Conservation (phyloP, 441 rosid species). For the Pelargonium fulgidum region DNA sequence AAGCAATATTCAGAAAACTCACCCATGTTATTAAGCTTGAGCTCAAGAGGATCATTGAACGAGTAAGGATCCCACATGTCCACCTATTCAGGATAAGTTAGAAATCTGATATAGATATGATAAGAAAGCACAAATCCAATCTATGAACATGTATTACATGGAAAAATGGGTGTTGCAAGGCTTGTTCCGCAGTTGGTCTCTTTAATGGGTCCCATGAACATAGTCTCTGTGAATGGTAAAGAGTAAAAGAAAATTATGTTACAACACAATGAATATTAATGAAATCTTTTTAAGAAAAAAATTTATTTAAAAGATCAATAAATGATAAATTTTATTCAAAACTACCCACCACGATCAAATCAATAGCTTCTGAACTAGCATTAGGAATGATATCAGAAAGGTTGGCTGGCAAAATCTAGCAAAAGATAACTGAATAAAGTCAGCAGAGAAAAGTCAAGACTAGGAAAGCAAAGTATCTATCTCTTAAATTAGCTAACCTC, state of each 20-base stretch:
- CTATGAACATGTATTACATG: conserved; percentile 39
- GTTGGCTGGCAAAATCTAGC: conserved; percentile 50
- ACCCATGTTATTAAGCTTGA: conserved; percentile 70
- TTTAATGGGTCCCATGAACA: conserved; percentile 87
- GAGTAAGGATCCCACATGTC: conserved; percentile 57
- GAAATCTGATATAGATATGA: conserved; percentile 17
- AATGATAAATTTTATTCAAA: neutral
- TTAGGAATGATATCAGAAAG: conserved; percentile 60
- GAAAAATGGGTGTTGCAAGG: conserved; percentile 84
- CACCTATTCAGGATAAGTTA: conserved; percentile 40
- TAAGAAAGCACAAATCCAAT: conserved; percentile 14
- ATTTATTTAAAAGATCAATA: neutral
- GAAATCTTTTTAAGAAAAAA: neutral
- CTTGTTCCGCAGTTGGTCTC: conserved; percentile 90
- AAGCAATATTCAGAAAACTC: conserved; percentile 18
- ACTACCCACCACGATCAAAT: conserved; percentile 60
- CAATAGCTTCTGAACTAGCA: conserved; percentile 78
- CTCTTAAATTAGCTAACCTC: conserved; percentile 36
- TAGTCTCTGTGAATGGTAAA: conserved; percentile 42
- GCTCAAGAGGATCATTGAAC: conserved; percentile 66
- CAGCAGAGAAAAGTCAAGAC: conserved; percentile 14
- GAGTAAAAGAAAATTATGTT: conserved; percentile 12
- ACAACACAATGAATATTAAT: neutral
- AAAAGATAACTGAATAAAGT: conserved; percentile 22
- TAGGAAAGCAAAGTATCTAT: neutral